Evolutionary conservation across 2,329 filamentous ascomycete genomes (phyloP), one percentile per base, ranked within the genome.

Genomic region (Clonostachys chloroleuca): DNA sequence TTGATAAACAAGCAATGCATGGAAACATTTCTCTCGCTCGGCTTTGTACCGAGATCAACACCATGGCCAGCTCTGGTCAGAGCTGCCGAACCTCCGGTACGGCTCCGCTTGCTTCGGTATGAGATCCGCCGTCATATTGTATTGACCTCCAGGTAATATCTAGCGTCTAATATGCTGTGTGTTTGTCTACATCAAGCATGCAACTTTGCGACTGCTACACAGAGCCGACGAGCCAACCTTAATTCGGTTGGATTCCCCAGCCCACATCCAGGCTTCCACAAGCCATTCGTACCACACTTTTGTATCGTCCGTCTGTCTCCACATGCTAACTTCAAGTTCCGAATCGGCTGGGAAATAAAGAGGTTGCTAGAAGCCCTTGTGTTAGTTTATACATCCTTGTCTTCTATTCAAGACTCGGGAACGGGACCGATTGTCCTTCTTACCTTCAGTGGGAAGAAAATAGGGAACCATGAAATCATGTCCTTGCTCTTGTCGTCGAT

Each of bases 211-310:
- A 61, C 83, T 87, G 57, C 80, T 87, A 58, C 85, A 85, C 55
- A 89, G 63, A 45, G 85, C 84, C 42, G 82, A 85, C 43, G 74
- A 73, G 6, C 75, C 84, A 16, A 90, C 70, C 66, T 85, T 85
- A 65, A 89, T 74, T 47, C 84, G 73, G 54, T 74, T 72, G 37
- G 75, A 73, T n/a, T 76, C 76, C 1, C 78, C 78, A 44, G 81
- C 67, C 72, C 80, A 84, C 17, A 76, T 78, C 65, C 85, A 96
- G 12, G 87, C 89, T 65, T 97, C 94, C 3, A 96, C 85, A 51
- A 94, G 76, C 94, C 94, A 99, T 65, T 99, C 94, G 65, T 99
- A 99, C 95, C 94, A 99, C 8, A 99, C 94, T 65, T 89, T 95
- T 36, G 87, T 83, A 62, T 96, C 90, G 61, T 99, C 92, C 1